Percentiles rank a stretch among this genome's conserved stretches.
phyloP scores from a whole-genome alignment of 176 grass and related monocot species.

The Aegilops umbellulata region DNA sequence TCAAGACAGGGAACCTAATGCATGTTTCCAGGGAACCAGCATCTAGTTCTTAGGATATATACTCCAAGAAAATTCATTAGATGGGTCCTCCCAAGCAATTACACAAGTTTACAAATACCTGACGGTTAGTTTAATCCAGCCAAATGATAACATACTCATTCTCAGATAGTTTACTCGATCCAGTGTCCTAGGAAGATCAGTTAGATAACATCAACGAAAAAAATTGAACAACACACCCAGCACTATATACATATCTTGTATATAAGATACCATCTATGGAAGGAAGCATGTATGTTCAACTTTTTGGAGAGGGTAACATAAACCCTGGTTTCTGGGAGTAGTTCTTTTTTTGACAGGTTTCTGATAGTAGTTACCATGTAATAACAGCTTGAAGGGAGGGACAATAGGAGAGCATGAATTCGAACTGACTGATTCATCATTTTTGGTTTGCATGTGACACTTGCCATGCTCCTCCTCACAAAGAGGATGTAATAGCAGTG shows the following conservation, averaged over 20 bases:
- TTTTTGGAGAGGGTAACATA: not conserved
- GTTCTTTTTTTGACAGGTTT: not conserved
- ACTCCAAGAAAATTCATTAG: not conserved
- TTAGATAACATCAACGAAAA: not conserved
- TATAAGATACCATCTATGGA: not conserved
- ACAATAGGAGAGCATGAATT: not conserved
- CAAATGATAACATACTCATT: not conserved
- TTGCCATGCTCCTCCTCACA: not conserved
- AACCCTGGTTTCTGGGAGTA: not conserved
- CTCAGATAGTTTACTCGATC: not conserved
- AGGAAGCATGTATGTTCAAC: not conserved
- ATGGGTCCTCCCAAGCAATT: not conserved
- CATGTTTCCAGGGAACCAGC: not conserved
- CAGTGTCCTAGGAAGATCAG: not conserved
- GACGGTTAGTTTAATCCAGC: not conserved
- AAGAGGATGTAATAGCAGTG: not conserved
- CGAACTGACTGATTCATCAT: not conserved
- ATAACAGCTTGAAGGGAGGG: not conserved
- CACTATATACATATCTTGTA: not conserved
- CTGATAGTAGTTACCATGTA: not conserved
- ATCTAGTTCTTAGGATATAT: not conserved
- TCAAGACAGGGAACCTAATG: not conserved
- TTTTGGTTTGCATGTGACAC: not conserved
- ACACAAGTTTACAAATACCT: conserved; percentile 2
- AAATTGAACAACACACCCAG: not conserved